Percentiles rank a stretch among this genome's conserved stretches.
Conservation (phyloP, 352 stramenopile species). For the Phytopythium montanum region DNA sequence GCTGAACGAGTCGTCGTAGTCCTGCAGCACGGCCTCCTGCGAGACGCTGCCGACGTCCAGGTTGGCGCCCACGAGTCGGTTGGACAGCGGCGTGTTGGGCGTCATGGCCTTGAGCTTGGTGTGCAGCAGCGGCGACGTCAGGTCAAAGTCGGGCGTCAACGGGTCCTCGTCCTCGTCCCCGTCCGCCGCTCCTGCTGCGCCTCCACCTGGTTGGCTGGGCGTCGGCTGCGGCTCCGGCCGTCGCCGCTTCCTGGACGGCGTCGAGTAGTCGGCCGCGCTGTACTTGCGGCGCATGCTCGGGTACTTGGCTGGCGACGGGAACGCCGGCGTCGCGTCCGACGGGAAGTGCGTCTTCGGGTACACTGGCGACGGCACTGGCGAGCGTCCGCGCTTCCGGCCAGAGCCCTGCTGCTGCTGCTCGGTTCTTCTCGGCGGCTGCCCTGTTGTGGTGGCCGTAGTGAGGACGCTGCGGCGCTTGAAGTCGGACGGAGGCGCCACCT, state of each 20-base stretch:
- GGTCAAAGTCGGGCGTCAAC: slow-evolving; percentile 54
- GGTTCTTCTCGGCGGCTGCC: not conserved
- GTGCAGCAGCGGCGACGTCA: slow-evolving; percentile 73
- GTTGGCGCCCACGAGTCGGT: slow-evolving; percentile 75
- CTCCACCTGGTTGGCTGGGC: slow-evolving; percentile 19
- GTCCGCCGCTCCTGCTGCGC: slow-evolving; percentile 23
- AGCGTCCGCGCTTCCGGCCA: slow-evolving; percentile 49
- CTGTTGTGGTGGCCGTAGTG: not conserved
- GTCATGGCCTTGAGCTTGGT: slow-evolving; percentile 85
- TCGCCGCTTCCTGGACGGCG: slow-evolving; percentile 26
- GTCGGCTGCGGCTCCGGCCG: slow-evolving; percentile 16
- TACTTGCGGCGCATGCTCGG: slow-evolving; percentile 67
- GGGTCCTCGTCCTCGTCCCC: slow-evolving; percentile 57
- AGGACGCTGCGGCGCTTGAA: not conserved
- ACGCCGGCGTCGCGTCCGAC: slow-evolving; percentile 20
- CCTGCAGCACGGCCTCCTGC: slow-evolving; percentile 56
- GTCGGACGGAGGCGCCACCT: not conserved
- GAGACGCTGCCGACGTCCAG: slow-evolving; percentile 66
- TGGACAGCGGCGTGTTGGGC: slow-evolving; percentile 78
- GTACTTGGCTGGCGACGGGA: slow-evolving; percentile 23
- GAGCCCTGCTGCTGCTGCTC: slow-evolving; percentile 4
- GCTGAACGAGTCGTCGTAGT: slow-evolving; percentile 72
- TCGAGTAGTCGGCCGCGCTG: slow-evolving; percentile 50
- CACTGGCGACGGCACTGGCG: slow-evolving; percentile 23
- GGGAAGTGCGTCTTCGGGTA: slow-evolving; percentile 56